Evolutionary conservation across 2,329 filamentous ascomycete species (phyloP).

Genomic region (Exophiala bonariae): DNA sequence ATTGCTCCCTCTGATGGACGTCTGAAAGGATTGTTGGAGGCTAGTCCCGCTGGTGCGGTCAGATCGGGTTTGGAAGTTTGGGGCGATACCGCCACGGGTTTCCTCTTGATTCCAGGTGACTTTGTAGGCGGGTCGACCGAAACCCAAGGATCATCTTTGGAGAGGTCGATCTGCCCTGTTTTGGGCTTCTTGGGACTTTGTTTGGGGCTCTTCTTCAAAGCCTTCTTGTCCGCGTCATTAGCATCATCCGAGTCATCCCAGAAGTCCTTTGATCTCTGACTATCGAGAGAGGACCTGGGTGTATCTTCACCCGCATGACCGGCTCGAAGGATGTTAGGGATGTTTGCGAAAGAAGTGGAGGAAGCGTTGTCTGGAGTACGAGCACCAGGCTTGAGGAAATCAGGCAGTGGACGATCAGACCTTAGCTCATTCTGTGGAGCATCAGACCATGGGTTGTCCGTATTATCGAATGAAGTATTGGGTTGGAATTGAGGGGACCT

Average conservation of each 20-base stretch:
- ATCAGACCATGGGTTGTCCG: constrained; percentile 29
- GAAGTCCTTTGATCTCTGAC: constrained; percentile 27
- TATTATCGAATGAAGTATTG: constrained; percentile 14
- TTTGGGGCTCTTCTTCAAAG: constrained; percentile 3
- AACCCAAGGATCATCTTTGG: constrained; percentile 14
- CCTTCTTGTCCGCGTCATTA: constrained; percentile 10
- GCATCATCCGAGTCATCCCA: constrained; percentile 27
- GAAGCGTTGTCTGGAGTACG: neutral
- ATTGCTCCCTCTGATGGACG: constrained; percentile 12
- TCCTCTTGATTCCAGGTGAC: constrained; percentile 23
- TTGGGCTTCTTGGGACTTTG: constrained; percentile 1
- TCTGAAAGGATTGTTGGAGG: constrained; percentile 30
- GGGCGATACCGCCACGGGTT: constrained; percentile 18
- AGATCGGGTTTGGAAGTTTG: constrained; percentile 3
- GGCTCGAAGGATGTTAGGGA: constrained; percentile 24
- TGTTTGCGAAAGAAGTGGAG: constrained; percentile 6
- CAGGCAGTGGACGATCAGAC: constrained; percentile 21
- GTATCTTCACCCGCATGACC: constrained; percentile 26
- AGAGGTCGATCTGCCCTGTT: constrained; percentile 8
- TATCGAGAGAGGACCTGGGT: constrained; percentile 29
- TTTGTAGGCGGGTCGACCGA: constrained; percentile 15
- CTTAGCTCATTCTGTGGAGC: constrained; percentile 7
- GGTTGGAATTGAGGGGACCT: constrained; percentile 3
- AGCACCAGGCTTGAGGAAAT: constrained; percentile 18
- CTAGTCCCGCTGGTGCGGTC: constrained; percentile 7